A percentile compares a stretch with the other conserved stretches of the same genome.
phyloP scores from a whole-genome alignment of 1,284 basidiomycete species.

The Microbotryomycetes sp. region DNA sequence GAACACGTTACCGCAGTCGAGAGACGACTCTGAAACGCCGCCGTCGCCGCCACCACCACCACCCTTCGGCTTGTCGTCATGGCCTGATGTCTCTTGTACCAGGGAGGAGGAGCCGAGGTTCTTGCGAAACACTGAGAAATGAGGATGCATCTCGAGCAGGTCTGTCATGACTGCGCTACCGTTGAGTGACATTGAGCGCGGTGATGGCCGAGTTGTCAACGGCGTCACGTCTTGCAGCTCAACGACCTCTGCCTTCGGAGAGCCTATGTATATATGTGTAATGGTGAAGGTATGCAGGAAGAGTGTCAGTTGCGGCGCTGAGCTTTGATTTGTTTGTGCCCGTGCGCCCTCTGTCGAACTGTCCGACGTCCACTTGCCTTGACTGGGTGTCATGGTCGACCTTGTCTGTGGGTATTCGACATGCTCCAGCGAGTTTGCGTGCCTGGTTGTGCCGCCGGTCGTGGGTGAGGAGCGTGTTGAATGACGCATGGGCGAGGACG shows the following conservation, averaged over 20 bases:
- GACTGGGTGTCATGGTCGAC: no score
- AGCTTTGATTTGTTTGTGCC: no score
- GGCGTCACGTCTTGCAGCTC: background rate
- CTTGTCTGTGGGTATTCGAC: no score
- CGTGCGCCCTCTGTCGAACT: no score
- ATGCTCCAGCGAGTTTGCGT: no score
- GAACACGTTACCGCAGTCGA: no score
- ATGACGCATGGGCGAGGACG: no score
- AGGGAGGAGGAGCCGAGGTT: background rate
- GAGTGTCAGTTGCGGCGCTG: no score
- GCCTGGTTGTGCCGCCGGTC: no score
- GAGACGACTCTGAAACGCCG: slow-evolving; percentile 1
- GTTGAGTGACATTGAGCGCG: background rate
- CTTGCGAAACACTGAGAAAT: slow-evolving; percentile 30
- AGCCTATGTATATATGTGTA: background rate
- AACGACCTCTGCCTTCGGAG: background rate
- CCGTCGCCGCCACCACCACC: slow-evolving; percentile 13
- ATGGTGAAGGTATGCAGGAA: background rate
- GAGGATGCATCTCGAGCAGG: slow-evolving; percentile 22
- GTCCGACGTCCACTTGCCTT: no score
- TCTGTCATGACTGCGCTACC: slow-evolving; percentile 14
- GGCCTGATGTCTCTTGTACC: background rate
- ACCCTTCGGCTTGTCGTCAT: background rate
- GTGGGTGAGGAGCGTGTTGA: no score
- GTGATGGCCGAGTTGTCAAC: background rate